A percentile compares a stretch with the other conserved stretches of the same genome.
Evolutionary conservation across 768 basidiomycete species (phyloP).

Genomic region (Lanmaoa rubissima): DNA sequence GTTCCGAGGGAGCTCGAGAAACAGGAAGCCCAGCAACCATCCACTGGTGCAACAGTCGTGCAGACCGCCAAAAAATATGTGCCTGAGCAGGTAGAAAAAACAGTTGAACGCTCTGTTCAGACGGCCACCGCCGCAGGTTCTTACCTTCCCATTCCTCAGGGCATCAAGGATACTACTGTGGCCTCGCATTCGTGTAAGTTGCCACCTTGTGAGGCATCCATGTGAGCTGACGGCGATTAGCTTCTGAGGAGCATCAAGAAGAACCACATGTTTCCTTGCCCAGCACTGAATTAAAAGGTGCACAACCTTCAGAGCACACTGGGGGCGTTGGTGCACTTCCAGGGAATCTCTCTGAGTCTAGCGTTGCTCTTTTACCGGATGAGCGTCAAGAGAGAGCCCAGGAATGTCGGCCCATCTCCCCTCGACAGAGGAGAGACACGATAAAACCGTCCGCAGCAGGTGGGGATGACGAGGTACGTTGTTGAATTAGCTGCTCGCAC

Average conservation of each 20-base stretch:
- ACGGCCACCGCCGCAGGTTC: slow-evolving; percentile 1
- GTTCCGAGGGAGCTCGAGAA: background rate
- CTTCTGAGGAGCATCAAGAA: background rate
- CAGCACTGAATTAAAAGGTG: slow-evolving; percentile 34
- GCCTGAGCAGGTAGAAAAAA: background rate
- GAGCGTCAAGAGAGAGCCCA: slow-evolving; percentile 32
- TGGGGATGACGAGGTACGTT: slow-evolving; percentile 15
- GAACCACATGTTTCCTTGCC: slow-evolving; percentile 31
- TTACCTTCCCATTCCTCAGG: slow-evolving; percentile 1
- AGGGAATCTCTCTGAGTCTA: slow-evolving; percentile 42
- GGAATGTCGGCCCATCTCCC: background rate
- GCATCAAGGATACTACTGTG: background rate
- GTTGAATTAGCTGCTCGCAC: background rate
- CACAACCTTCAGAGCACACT: slow-evolving; percentile 30
- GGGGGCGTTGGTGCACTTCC: slow-evolving; percentile 51
- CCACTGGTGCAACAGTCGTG: background rate
- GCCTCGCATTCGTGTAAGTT: slow-evolving; percentile 14
- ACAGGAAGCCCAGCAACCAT: background rate
- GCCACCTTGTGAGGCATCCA: background rate
- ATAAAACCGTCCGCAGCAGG: slow-evolving; percentile 4
- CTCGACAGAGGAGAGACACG: slow-evolving; percentile 19
- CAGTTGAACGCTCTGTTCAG: background rate
- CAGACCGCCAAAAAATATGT: slow-evolving; percentile 4
- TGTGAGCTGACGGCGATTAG: slow-evolving; percentile 14
- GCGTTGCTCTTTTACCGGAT: slow-evolving; percentile 49